These are phyloP conservation scores for Globisporangium radiosum DNA, from an alignment of 352 stramenopile genomes.

Conservation along the genomic window DNA sequence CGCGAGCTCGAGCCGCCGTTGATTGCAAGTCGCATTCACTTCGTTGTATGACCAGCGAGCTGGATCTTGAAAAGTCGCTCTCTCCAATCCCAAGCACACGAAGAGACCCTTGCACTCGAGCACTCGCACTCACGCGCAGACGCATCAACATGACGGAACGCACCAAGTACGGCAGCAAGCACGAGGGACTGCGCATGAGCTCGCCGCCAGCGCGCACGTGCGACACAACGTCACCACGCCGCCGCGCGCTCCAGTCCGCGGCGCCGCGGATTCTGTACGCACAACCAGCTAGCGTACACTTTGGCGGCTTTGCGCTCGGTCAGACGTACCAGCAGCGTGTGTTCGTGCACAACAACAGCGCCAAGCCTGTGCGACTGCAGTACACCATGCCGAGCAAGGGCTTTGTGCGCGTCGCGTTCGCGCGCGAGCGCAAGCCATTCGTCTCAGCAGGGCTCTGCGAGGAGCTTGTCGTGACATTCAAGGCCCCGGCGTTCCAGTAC, in stretches of 20 bases:
- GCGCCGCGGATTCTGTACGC: constrained; percentile 35
- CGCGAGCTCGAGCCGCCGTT: constrained; percentile 95
- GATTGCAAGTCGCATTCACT: constrained; percentile 91
- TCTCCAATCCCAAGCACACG: no score
- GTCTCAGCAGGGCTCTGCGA: constrained; percentile 72
- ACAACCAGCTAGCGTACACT: constrained; percentile 74
- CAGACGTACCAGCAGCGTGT: constrained; percentile 59
- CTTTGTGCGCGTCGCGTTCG: constrained; percentile 51
- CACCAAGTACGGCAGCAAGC: constrained; percentile 9
- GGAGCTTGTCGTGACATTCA: constrained; percentile 74
- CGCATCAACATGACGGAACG: constrained; percentile 3
- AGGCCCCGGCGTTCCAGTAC: constrained; percentile 71
- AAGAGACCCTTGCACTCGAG: no score
- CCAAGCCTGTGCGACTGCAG: constrained; percentile 62
- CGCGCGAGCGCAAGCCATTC: constrained; percentile 44
- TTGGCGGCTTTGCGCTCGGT: constrained; percentile 75
- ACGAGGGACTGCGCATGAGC: constrained; percentile 11
- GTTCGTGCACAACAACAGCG: constrained; percentile 69
- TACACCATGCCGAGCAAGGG: constrained; percentile 45
- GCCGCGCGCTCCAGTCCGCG: constrained; percentile 16
- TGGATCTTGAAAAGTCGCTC: background rate
- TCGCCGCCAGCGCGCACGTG: constrained; percentile 10
- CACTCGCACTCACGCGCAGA: no score
- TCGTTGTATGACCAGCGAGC: constrained; percentile 90
- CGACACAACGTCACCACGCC: constrained; percentile 16